Percentiles rank a stretch among this genome's conserved stretches.
phyloP scores from a whole-genome alignment of 1,284 basidiomycete species.

The Melampsora occidentalis region DNA sequence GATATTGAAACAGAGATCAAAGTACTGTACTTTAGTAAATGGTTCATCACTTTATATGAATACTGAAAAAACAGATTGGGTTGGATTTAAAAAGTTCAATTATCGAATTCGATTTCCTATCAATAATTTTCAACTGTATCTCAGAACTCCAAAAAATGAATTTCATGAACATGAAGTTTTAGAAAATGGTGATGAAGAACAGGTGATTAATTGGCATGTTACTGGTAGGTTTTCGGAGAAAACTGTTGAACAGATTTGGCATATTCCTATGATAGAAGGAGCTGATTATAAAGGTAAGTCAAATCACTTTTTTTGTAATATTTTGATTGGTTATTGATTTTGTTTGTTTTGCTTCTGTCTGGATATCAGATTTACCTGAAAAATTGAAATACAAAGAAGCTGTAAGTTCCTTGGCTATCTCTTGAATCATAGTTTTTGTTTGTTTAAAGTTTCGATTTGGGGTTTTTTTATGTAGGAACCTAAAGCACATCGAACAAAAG shows the following conservation, averaged over 20 bases:
- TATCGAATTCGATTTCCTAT: neutral
- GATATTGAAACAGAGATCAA: neutral
- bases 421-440: too few relatives aligned
- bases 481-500: neutral
- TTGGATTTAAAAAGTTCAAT: constrained; percentile 25
- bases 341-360: neutral
- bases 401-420: too few relatives aligned
- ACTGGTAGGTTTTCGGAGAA: constrained; percentile 18
- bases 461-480: constrained; percentile 7
- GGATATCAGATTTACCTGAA: constrained; percentile 1
- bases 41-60: too few relatives aligned
- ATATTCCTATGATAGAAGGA: constrained; percentile 18
- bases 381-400: neutral
- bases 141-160: neutral
- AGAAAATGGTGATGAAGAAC: neutral
- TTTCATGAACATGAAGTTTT: neutral
- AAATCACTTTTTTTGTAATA: neutral
- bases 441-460: too few relatives aligned
- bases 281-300: constrained; percentile 30
- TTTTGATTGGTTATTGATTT: neutral
- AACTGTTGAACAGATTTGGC: constrained; percentile 22
- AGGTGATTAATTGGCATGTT: constrained; percentile 19
- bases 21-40: too few relatives aligned
- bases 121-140: constrained; percentile 23
- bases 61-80: too few relatives aligned